Conservation (phyloP, 2,329 filamentous ascomycete species). For the Stromatinia cepivora region DNA sequence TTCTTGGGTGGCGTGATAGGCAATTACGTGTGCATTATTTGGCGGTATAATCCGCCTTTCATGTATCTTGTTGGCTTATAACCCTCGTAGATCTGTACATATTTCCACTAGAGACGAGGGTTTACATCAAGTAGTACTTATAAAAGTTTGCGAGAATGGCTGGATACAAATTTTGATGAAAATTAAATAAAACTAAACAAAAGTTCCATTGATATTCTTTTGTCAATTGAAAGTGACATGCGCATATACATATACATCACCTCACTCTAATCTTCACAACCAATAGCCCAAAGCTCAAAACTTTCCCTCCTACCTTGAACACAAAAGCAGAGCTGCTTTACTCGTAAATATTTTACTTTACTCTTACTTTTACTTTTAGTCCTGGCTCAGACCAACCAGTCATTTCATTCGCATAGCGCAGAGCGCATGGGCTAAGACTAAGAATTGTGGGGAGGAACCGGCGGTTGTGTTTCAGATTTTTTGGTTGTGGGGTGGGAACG, state of each 20-base stretch:
- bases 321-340: slow-evolving; percentile 14
- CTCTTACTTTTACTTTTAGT: too few species aligned
- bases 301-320: background rate
- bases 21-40: background rate
- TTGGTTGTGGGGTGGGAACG: too few species aligned
- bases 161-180: background rate
- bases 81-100: background rate
- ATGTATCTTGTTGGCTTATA: background rate
- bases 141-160: background rate
- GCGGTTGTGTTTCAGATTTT: too few species aligned
- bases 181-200: background rate
- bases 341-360: background rate
- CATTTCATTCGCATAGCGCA: background rate
- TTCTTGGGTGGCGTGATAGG: background rate
- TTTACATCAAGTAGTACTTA: slow-evolving; percentile 1
- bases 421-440: too few species aligned
- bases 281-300: too few species aligned
- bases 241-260: background rate
- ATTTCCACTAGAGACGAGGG: background rate
- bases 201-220: too few species aligned
- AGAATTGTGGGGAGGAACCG: too few species aligned
- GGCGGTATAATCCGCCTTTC: background rate
- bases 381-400: background rate
- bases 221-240: background rate
- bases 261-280: background rate